Percentiles rank a stretch among this genome's conserved stretches.
phyloP scores from a whole-genome alignment of 352 stramenopile species.

The Pythium dissotocum region DNA sequence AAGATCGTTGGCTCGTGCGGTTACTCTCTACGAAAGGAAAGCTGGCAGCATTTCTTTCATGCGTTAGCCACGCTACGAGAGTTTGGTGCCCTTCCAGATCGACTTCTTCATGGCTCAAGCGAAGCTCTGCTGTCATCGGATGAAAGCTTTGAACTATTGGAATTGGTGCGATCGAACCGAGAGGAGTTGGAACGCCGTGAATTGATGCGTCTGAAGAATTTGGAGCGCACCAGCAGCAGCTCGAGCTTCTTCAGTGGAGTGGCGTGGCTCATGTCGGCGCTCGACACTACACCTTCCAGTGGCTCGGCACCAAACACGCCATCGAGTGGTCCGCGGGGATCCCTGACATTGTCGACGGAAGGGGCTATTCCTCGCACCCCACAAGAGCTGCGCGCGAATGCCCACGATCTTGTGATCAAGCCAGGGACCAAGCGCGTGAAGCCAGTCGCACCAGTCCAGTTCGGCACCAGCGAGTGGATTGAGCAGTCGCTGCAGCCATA shows the following conservation, averaged over 20 bases:
- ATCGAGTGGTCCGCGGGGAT: slow-evolving; percentile 10
- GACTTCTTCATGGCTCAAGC: slow-evolving; percentile 39
- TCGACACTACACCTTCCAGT: slow-evolving; percentile 45
- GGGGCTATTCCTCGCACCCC: slow-evolving; percentile 1
- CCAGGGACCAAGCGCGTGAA: background rate
- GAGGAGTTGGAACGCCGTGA: slow-evolving; percentile 52
- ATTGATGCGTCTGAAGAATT: slow-evolving; percentile 38
- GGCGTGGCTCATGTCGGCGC: slow-evolving; percentile 67
- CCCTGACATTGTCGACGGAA: background rate
- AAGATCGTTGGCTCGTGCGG: slow-evolving; percentile 69
- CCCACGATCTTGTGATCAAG: slow-evolving; percentile 17
- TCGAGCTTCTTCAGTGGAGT: slow-evolving; percentile 73
- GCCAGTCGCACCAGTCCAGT: slow-evolving; percentile 17
- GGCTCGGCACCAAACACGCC: slow-evolving; percentile 5
- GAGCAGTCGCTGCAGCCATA: slow-evolving; percentile 63
- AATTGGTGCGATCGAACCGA: slow-evolving; percentile 60
- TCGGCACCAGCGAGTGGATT: slow-evolving; percentile 66
- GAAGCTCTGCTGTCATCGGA: slow-evolving; percentile 37
- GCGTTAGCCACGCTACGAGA: slow-evolving; percentile 58
- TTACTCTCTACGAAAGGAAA: slow-evolving; percentile 44
- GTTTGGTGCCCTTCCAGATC: slow-evolving; percentile 57
- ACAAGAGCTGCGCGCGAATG: slow-evolving; percentile 12
- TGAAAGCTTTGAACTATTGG: slow-evolving; percentile 57
- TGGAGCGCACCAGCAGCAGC: slow-evolving; percentile 21
- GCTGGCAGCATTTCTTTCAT: slow-evolving; percentile 72